Base-by-base conservation (phyloP, 208 protist species). In the Acanthamoeba lenticulata region DNA sequence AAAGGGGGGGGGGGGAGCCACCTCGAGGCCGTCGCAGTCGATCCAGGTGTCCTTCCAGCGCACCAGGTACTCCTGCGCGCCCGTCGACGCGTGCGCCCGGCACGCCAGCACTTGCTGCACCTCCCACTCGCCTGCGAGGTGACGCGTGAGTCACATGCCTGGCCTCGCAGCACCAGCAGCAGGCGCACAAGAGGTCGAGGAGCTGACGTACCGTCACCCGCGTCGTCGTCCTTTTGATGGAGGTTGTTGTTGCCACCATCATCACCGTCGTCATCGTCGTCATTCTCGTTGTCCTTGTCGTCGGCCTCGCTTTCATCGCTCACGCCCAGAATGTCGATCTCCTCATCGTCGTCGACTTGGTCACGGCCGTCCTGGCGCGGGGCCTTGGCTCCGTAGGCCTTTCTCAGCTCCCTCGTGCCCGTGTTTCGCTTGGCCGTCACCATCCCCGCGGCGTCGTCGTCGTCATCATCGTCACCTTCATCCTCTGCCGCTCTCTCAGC, bases 251-350 rank as follows among this genome's bases (percentile, higher is more conserved):
- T n/a, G n/a, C n/a, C n/a, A n/a, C n/a, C n/a, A n/a, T n/a, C n/a
- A n/a, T n/a, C n/a, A 21, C 52, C 11, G 11, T 27, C 15, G 21
- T 72, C 29, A 49, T 36, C 72, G 9, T 5, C 17, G 44, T 34
- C 72, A 6, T 13, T 5, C 72, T 13, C 15, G 2, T 49, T 11
- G 2, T 9, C 36, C 5, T 7, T 6, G 11, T 9, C 38, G 2
- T 49, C 24, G 17, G 11, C 72, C 21, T 83, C 40, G 40, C 72
- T 49, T 1, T 74, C 65, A 19, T 83, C 72, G 42, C 72, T 83
- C 19, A 83, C 34, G 72, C 72, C 72, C 38, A 83, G 42, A 27
- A 83, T 83, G 42, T 83, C 72, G 34, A 83, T 83, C n/a, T 83
- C 72, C 7, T 83, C 38, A 7, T 83, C 72, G 34, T 72, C 62